These are phyloP conservation scores for Globisporangium yorkense DNA, from an alignment of 352 stramenopile species.

Conservation along the genomic window DNA sequence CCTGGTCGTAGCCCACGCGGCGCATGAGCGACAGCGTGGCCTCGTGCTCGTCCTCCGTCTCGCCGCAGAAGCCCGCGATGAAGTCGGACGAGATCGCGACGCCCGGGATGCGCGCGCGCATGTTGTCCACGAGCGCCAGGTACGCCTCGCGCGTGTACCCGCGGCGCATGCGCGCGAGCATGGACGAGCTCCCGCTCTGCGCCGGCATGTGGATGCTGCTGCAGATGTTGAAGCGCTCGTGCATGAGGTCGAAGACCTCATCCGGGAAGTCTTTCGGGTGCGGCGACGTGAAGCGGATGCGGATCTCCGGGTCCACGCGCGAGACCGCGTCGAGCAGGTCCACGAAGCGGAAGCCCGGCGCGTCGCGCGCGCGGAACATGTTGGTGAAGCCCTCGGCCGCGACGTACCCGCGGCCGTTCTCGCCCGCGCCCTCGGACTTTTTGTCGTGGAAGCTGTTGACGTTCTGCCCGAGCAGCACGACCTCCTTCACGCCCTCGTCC, in stretches of 20 bases:
- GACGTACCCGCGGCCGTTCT: slow-evolving; percentile 71
- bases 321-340: slow-evolving; percentile 95
- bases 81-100: slow-evolving; percentile 94
- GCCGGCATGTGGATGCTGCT: slow-evolving; percentile 97
- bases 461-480: slow-evolving; percentile 99
- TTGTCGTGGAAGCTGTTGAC: slow-evolving; percentile 99
- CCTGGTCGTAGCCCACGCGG: slow-evolving; percentile 92
- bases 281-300: slow-evolving; percentile 98
- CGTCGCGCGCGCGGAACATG: slow-evolving; percentile 88
- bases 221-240: slow-evolving; percentile 95
- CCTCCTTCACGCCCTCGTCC: slow-evolving; percentile 94
- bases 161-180: slow-evolving; percentile 92
- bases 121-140: slow-evolving; percentile 92
- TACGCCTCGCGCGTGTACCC: slow-evolving; percentile 98
- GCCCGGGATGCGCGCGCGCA: slow-evolving; percentile 75
- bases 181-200: slow-evolving; percentile 91
- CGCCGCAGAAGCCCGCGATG: slow-evolving; percentile 98
- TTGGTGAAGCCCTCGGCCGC: slow-evolving; percentile 93
- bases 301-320: slow-evolving; percentile 91
- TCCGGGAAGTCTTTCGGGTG: slow-evolving; percentile 99
- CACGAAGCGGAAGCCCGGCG: slow-evolving; percentile 93
- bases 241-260: slow-evolving; percentile 86
- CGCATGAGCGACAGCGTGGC: slow-evolving; percentile 90
- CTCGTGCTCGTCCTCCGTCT: slow-evolving; percentile 96
- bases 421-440: slow-evolving; percentile 55